Evolutionary conservation across 768 basidiomycete genomes (phyloP).

Genomic region (Agaricus subrufescens): DNA sequence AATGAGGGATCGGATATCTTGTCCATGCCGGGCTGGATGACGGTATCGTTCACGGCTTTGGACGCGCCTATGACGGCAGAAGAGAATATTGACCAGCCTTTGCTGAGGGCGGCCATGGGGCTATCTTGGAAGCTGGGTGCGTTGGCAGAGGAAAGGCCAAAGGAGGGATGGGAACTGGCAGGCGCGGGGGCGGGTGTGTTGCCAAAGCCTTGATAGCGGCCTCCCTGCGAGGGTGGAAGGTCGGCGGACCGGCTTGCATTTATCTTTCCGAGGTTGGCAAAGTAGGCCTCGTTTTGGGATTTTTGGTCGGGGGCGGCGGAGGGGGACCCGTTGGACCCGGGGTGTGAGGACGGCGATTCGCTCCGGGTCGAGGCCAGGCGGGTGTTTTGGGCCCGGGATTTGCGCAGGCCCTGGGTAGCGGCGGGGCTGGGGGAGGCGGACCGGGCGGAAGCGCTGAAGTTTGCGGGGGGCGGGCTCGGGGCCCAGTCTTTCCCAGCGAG

Average conservation of each 20-base stretch:
- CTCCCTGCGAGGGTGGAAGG: slow-evolving; percentile 90
- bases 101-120: slow-evolving; percentile 78
- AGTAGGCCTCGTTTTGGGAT: slow-evolving; percentile 81
- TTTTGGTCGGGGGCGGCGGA: slow-evolving; percentile 60
- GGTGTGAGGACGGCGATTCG: slow-evolving; percentile 41
- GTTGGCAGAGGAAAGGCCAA: slow-evolving; percentile 69
- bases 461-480: slow-evolving; percentile 64
- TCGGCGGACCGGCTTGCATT: slow-evolving; percentile 76
- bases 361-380: slow-evolving; percentile 37
- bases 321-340: slow-evolving; percentile 24
- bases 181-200: slow-evolving; percentile 65
- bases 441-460: slow-evolving; percentile 30
- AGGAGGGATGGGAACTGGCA: slow-evolving; percentile 58
- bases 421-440: slow-evolving; percentile 56
- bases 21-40: slow-evolving; percentile 88
- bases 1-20: slow-evolving; percentile 77
- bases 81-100: slow-evolving; percentile 96
- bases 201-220: slow-evolving; percentile 91
- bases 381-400: slow-evolving; percentile 70
- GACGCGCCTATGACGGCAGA: slow-evolving; percentile 78
- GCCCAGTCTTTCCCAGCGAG: slow-evolving; percentile 77
- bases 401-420: slow-evolving; percentile 80
- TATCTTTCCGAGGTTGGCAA: slow-evolving; percentile 74
- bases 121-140: slow-evolving; percentile 83
- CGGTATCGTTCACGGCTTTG: slow-evolving; percentile 74